phyloP scores from a whole-genome alignment of 108 stramenopile genomes.

The Chaetoceros tenuissimus region DNA sequence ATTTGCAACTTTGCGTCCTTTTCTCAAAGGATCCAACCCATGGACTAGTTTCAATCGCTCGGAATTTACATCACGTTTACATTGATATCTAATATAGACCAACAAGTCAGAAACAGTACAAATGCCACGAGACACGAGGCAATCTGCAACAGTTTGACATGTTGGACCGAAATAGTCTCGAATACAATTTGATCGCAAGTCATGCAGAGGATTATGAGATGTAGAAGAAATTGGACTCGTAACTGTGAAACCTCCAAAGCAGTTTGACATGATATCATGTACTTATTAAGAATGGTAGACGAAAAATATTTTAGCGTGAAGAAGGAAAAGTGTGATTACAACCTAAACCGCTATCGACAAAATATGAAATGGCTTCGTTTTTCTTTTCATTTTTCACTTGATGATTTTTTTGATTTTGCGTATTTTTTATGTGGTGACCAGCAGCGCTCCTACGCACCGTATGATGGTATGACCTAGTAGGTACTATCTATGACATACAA shows the following conservation, averaged over 20 bases:
- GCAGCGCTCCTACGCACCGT: too few relatives aligned
- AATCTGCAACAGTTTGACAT: conserved; percentile 71
- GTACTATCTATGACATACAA: too few relatives aligned
- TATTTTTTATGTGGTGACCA: too few relatives aligned
- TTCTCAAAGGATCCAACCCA: background rate
- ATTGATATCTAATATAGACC: conserved; percentile 25
- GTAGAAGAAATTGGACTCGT: conserved; percentile 53
- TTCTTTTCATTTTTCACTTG: too few relatives aligned
- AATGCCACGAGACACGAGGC: conserved; percentile 33
- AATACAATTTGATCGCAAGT: conserved; percentile 61
- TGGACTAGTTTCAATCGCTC: conserved; percentile 1
- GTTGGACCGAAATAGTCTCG: conserved; percentile 73
- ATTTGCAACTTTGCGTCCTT: conserved; percentile 10
- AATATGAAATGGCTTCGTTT: too few relatives aligned
- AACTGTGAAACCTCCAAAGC: conserved; percentile 57
- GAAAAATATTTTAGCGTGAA: background rate
- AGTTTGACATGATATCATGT: conserved; percentile 30
- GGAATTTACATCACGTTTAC: conserved; percentile 10
- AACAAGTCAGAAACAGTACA: conserved; percentile 39
- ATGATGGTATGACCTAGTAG: too few relatives aligned
- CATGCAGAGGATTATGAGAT: conserved; percentile 35
- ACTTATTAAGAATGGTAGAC: background rate
- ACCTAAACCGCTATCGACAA: too few relatives aligned
- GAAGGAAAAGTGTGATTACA: too few relatives aligned
- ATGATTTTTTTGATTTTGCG: too few relatives aligned